Evolutionary conservation across 2,329 filamentous ascomycete species (phyloP).

Genomic region (Coleophoma crateriformis): DNA sequence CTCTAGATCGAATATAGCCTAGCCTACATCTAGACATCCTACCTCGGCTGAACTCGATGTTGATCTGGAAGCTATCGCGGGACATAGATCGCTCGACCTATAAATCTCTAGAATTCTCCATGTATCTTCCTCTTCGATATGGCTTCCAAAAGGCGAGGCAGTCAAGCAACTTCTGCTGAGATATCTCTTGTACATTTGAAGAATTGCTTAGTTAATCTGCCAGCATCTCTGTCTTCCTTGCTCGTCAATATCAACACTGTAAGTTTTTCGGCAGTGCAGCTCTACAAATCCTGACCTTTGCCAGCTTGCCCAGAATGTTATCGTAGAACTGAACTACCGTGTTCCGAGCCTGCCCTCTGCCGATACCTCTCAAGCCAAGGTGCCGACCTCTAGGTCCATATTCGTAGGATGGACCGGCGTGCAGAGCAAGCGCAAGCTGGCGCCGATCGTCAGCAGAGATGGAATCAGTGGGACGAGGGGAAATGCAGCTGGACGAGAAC

Average conservation of each 20-base stretch:
- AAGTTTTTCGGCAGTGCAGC: conserved; percentile 30
- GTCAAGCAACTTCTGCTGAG: conserved; percentile 68
- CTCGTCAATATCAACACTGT: conserved; percentile 88
- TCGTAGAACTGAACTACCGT: conserved; percentile 83
- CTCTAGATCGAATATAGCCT: too few species aligned
- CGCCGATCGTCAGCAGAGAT: conserved; percentile 68
- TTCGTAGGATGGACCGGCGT: conserved; percentile 97
- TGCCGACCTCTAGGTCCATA: conserved; percentile 58
- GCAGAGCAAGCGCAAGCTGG: conserved; percentile 81
- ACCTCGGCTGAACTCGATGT: too few species aligned
- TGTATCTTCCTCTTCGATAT: conserved; percentile 14
- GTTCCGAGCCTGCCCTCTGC: conserved; percentile 44
- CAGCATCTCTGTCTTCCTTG: conserved; percentile 74
- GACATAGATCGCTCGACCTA: background rate
- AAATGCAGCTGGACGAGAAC: conserved; percentile 56
- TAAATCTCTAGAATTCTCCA: background rate
- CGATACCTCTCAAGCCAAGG: conserved; percentile 36
- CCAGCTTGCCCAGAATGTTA: conserved; percentile 88
- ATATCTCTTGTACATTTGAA: conserved; percentile 82
- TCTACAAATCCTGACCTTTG: conserved; percentile 5
- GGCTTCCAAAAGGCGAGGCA: conserved; percentile 33
- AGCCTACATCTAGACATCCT: too few species aligned
- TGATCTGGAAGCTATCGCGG: too few species aligned
- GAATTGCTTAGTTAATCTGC: conserved; percentile 92
- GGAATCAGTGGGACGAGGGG: conserved; percentile 58